Evolutionary conservation across 495 filamentous ascomycete species (phyloP).

Genomic region (Tuber aestivum): DNA sequence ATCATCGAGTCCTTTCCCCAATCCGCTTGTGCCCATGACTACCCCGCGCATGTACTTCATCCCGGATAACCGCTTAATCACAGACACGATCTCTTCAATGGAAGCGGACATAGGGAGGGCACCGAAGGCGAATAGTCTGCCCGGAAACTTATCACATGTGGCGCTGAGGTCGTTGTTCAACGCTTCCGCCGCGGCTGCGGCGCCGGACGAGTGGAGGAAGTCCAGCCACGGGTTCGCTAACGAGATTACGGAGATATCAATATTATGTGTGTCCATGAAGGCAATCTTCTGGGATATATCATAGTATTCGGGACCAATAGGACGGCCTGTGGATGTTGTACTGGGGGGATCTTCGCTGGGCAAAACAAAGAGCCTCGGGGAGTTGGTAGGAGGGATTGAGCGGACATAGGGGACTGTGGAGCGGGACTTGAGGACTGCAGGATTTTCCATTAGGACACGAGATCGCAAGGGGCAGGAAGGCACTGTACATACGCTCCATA

Average conservation of each 20-base stretch:
- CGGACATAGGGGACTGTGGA: constrained; percentile 74
- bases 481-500: constrained; percentile 61
- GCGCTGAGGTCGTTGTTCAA: constrained; percentile 73
- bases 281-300: constrained; percentile 59
- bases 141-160: constrained; percentile 57
- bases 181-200: constrained; percentile 54
- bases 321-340: constrained; percentile 48
- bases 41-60: constrained; percentile 71
- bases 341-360: constrained; percentile 57
- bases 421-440: constrained; percentile 62
- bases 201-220: constrained; percentile 62
- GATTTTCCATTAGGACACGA: constrained; percentile 8
- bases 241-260: constrained; percentile 76
- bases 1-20: constrained; percentile 80
- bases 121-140: constrained; percentile 71
- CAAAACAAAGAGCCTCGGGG: constrained; percentile 74
- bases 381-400: constrained; percentile 54
- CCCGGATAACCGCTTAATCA: constrained; percentile 57
- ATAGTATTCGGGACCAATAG: constrained; percentile 45
- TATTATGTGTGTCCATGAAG: constrained; percentile 82
- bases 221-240: constrained; percentile 96
- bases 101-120: constrained; percentile 71
- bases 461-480: constrained; percentile 52
- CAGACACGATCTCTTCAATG: constrained; percentile 53
- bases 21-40: constrained; percentile 78